Percentiles rank a stretch among this genome's conserved stretches.
Conservation (phyloP, 2,329 filamentous ascomycete genomes). For the Aspergillus transmontanensis region DNA sequence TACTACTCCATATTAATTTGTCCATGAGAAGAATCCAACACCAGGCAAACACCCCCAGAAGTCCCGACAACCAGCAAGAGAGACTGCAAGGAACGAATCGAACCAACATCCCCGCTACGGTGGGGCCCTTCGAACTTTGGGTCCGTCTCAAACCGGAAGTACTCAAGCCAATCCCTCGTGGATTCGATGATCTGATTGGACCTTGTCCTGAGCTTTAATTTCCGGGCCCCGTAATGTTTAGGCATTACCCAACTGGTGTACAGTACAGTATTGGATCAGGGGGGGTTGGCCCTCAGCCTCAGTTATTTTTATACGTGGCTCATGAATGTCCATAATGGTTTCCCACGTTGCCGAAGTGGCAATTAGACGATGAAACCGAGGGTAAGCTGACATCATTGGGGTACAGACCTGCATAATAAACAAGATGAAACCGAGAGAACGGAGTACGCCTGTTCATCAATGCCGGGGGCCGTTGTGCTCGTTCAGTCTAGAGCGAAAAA, state of each 20-base stretch:
- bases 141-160: neutral
- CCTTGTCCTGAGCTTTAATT: neutral
- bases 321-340: neutral
- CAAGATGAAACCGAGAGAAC: neutral
- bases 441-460: neutral
- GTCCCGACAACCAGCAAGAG: neutral
- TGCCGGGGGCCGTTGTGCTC: neutral
- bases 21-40: neutral
- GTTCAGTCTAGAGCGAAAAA: neutral
- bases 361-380: neutral
- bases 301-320: neutral
- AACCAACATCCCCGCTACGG: neutral
- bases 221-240: slow-evolving; percentile 1
- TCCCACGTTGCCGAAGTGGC: neutral
- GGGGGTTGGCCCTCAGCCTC: neutral
- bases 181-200: neutral
- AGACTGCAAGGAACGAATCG: neutral
- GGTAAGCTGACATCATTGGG: neutral
- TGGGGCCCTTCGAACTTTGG: neutral
- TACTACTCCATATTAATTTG: neutral
- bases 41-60: neutral
- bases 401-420: neutral
- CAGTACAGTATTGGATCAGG: neutral
- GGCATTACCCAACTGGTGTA: neutral
- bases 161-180: neutral